These are phyloP conservation scores for Bjerkandera adusta DNA, from an alignment of 1,284 basidiomycete species.

Conservation along the genomic window DNA sequence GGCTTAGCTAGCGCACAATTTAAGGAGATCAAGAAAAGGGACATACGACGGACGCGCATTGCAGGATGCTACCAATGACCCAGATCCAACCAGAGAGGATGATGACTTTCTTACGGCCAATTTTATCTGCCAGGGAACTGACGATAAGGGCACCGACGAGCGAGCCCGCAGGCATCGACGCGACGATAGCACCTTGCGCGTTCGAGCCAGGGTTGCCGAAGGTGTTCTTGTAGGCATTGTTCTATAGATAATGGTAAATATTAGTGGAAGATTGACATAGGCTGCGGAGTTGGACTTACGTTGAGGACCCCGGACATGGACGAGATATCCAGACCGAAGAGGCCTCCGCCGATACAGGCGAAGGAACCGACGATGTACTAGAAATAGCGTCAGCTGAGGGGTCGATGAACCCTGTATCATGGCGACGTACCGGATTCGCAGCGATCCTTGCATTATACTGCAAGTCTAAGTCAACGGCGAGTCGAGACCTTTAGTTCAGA, in stretches of 20 bases:
- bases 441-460: constrained; percentile 39
- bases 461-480: not conserved
- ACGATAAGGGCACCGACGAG: constrained; percentile 61
- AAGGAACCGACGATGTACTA: constrained; percentile 71
- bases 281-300: too few species aligned
- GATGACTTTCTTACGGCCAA: constrained; percentile 67
- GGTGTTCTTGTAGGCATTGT: constrained; percentile 49
- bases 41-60: constrained; percentile 58
- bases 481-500: not conserved
- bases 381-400: not conserved
- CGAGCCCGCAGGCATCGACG: constrained; percentile 74
- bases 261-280: constrained; percentile 1
- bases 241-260: constrained; percentile 35
- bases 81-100: constrained; percentile 66
- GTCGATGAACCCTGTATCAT: not conserved
- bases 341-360: constrained; percentile 77
- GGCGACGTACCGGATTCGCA: constrained; percentile 32
- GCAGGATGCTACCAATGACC: constrained; percentile 69
- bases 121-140: constrained; percentile 56
- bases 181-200: constrained; percentile 74
- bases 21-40: not conserved
- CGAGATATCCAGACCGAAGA: constrained; percentile 79
- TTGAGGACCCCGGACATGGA: constrained; percentile 79
- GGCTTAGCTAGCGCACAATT: not conserved
- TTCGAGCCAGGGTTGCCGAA: constrained; percentile 50